These are phyloP conservation scores for Kalmanozyma brasiliensis DNA, from an alignment of 1,284 basidiomycete genomes.

Conservation along the genomic window DNA sequence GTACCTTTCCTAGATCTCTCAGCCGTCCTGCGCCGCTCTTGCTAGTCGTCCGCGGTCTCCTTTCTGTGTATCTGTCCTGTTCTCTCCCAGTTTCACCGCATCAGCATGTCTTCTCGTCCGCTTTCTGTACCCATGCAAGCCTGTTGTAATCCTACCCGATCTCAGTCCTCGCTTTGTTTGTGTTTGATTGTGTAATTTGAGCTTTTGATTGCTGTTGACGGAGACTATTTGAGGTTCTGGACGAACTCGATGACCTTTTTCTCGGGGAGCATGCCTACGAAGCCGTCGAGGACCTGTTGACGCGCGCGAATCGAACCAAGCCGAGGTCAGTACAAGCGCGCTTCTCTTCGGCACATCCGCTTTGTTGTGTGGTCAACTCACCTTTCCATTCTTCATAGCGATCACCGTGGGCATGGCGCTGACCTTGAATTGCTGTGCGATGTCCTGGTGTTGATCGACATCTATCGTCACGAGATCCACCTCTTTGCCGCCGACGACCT, in stretches of 20 bases:
- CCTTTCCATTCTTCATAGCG: slow-evolving; percentile 52
- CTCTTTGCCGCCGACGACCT: slow-evolving; percentile 29
- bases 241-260: slow-evolving; percentile 54
- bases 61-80: neutral
- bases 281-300: slow-evolving; percentile 31
- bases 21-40: neutral
- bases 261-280: slow-evolving; percentile 57
- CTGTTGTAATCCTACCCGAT: no score
- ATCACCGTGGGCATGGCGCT: slow-evolving; percentile 58
- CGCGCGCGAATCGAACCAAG: no score
- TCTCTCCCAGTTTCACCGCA: neutral
- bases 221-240: slow-evolving; percentile 29
- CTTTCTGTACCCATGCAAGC: no score
- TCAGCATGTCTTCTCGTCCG: neutral
- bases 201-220: neutral
- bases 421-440: slow-evolving; percentile 49
- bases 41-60: neutral
- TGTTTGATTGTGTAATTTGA: neutral
- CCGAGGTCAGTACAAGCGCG: no score
- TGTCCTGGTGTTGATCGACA: slow-evolving; percentile 49
- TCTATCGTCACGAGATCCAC: slow-evolving; percentile 55
- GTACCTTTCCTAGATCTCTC: slow-evolving; percentile 15
- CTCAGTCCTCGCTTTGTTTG: no score
- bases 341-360: no score
- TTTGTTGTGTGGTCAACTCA: slow-evolving; percentile 6